These are phyloP conservation scores for Colletotrichum spinosum DNA, from an alignment of 2,329 filamentous ascomycete species.

Conservation along the genomic window DNA sequence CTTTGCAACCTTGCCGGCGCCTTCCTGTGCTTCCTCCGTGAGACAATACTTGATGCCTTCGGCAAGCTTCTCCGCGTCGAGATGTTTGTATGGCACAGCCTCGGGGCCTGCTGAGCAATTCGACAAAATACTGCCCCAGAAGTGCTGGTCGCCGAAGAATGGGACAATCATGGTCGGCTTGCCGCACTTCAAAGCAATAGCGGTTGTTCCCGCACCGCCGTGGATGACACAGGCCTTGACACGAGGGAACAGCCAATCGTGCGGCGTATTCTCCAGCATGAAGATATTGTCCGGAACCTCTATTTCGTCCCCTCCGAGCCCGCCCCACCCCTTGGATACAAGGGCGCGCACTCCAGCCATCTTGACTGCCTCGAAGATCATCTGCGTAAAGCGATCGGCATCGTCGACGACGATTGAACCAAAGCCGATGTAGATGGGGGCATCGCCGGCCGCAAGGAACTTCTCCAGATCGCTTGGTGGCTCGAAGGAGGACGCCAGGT, in stretches of 20 bases:
- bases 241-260: constrained; percentile 81
- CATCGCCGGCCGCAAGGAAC: constrained; percentile 68
- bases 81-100: constrained; percentile 75
- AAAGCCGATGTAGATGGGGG: constrained; percentile 80
- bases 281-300: constrained; percentile 72
- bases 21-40: constrained; percentile 68
- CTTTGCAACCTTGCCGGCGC: constrained; percentile 69
- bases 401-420: constrained; percentile 82
- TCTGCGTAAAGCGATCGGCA: constrained; percentile 73
- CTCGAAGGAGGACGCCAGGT: constrained; percentile 71
- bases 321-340: constrained; percentile 82
- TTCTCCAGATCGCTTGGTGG: constrained; percentile 66
- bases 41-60: constrained; percentile 79
- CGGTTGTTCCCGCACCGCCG: constrained; percentile 82
- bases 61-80: constrained; percentile 72
- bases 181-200: constrained; percentile 77
- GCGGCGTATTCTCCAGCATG: constrained; percentile 79
- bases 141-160: constrained; percentile 84
- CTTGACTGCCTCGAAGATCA: constrained; percentile 78
- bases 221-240: constrained; percentile 78
- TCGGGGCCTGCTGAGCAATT: constrained; percentile 73
- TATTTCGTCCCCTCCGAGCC: constrained; percentile 66
- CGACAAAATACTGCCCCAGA: constrained; percentile 79
- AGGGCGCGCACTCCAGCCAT: constrained; percentile 76
- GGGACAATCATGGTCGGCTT: constrained; percentile 82